These are phyloP conservation scores for Bretschneidera sinensis DNA, from an alignment of 345 rosid species.

Conservation along the genomic window DNA sequence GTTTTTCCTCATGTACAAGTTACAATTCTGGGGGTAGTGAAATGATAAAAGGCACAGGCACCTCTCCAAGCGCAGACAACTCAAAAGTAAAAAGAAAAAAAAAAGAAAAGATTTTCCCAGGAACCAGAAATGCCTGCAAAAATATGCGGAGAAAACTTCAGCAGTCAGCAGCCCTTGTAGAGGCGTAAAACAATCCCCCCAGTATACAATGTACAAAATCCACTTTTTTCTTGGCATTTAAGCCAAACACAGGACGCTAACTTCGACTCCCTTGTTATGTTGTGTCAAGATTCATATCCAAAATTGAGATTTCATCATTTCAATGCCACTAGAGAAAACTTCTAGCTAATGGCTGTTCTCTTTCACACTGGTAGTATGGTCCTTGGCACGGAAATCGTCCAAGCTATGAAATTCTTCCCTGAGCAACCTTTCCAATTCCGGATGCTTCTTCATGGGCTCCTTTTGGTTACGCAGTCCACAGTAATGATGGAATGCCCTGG, in stretches of 20 bases:
- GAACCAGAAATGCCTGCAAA: slow-evolving; percentile 12
- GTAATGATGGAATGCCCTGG: slow-evolving; percentile 98
- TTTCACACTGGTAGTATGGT: slow-evolving; percentile 23
- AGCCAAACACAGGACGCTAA: slow-evolving; percentile 5
- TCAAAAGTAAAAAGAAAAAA: neutral
- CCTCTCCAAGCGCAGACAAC: slow-evolving; percentile 28
- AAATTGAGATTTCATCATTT: slow-evolving; percentile 33
- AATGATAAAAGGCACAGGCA: slow-evolving; percentile 11
- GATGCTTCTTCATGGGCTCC: slow-evolving; percentile 57
- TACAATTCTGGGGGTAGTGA: slow-evolving; percentile 18
- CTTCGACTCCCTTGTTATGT: no score
- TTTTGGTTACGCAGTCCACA: slow-evolving; percentile 36
- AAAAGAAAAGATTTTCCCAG: neutral
- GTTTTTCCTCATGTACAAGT: slow-evolving; percentile 47
- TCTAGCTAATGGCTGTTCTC: slow-evolving; percentile 30
- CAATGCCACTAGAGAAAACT: neutral
- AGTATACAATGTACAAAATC: slow-evolving; percentile 21
- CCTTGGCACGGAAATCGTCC: slow-evolving; percentile 72
- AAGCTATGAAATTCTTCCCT: slow-evolving; percentile 58
- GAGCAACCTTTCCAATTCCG: slow-evolving; percentile 76
- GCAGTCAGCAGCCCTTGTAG: slow-evolving; percentile 19
- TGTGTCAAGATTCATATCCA: slow-evolving; percentile 15
- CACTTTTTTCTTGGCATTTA: slow-evolving; percentile 12
- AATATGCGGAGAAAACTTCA: neutral
- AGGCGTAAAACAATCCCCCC: slow-evolving; percentile 17